Base-by-base conservation (phyloP, 768 basidiomycete species). In the Termitomyces sp. region DNA sequence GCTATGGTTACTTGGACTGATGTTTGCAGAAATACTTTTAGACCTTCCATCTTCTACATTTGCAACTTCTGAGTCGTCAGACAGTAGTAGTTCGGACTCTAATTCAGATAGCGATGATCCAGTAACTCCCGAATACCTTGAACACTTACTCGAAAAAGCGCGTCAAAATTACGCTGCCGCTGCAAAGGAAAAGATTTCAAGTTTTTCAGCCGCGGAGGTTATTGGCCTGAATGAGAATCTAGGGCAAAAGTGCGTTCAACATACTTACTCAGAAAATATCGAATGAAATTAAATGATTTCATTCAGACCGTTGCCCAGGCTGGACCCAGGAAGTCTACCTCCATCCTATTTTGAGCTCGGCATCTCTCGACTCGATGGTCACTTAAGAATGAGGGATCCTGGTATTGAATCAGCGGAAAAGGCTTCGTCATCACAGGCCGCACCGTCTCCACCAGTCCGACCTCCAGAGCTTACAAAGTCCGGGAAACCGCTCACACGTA, bases 401-500 rank as follows among this genome's bases (percentile, higher is more conserved):
- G 88, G 85, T 48, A 75, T 80, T 3, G 79, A 83, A 65, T 71
- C 68, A 2, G 77, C 77, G 11, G 78, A 80, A 68, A 73, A 73
- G 56, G 79, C 79, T 9, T 73, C 80, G n/a, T 77, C 81, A 12
- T 76, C 76, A 21, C 70, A 64, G 21, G 69, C 72, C 40, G 72
- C 70, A 6, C 89, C 86, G 44, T 77, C 81, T 30, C 81, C 85
- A 5, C 89, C 88, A 35, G 69, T 79, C 50, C 82, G 82, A 17
- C 84, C 85, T 16, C 79, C 82, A 12, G 80, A 83, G 58, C 68
- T 85, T 3, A 77, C 78, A 43, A 81, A 81, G 56, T 76, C 77
- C 37, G 88, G 88, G 44, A 84, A 83, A 66, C 78, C 81, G 8
- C 69, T 91, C 43, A 92, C 87, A 14, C 91, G 83, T 66, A 87